phyloP scores from a whole-genome alignment of 176 grass and related monocot genomes.

The Oropetium thomaeum region DNA sequence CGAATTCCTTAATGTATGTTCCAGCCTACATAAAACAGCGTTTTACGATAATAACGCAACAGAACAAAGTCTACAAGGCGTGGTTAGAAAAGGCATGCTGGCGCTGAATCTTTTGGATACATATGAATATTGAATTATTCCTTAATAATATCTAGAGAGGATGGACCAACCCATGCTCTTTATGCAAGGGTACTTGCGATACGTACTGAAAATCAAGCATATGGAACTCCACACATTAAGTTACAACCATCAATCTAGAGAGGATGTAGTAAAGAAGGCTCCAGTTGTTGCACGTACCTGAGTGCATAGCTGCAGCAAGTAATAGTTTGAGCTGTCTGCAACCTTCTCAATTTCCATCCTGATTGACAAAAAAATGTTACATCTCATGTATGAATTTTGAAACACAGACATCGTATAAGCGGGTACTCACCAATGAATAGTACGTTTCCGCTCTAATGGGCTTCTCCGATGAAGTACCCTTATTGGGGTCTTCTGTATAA shows the following conservation, averaged over 20 bases:
- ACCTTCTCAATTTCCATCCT: constrained; percentile 93
- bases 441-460: constrained; percentile 70
- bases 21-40: constrained; percentile 54
- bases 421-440: constrained; percentile 79
- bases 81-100: not conserved
- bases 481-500: constrained; percentile 81
- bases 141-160: not conserved
- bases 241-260: not conserved
- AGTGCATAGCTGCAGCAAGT: constrained; percentile 86
- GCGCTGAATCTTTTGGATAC: not conserved
- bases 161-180: not conserved
- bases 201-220: not conserved
- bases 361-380: constrained; percentile 22
- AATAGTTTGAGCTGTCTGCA: constrained; percentile 58
- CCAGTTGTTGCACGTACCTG: constrained; percentile 45
- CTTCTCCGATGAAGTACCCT: constrained; percentile 93
- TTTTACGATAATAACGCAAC: constrained; percentile 11
- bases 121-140: not conserved
- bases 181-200: not conserved
- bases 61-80: not conserved
- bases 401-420: constrained; percentile 10
- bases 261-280: not conserved
- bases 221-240: not conserved
- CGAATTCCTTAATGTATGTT: constrained; percentile 97
- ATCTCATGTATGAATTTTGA: constrained; percentile 18